A percentile compares a stretch with the other conserved stretches of the same genome.
These are phyloP conservation scores for Bothriochloa decipiens DNA, from an alignment of 176 grass and related monocot genomes.

Conservation along the genomic window DNA sequence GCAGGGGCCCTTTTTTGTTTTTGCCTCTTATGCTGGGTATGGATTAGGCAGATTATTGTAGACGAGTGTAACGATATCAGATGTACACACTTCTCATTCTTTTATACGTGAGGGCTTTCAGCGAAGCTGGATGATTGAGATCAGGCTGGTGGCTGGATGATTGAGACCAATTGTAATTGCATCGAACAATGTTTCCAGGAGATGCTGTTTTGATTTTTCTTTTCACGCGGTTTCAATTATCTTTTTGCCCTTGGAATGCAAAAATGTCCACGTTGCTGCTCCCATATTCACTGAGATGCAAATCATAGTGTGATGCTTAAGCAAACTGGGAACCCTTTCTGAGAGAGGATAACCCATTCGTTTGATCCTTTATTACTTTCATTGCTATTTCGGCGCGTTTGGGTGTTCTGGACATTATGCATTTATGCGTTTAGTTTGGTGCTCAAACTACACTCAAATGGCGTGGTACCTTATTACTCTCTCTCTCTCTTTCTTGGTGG, in stretches of 20 bases:
- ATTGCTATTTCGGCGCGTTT: background rate
- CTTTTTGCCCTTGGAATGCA: background rate
- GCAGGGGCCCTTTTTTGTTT: conserved; percentile 40
- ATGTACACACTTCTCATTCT: conserved; percentile 48
- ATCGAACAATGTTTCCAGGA: conserved; percentile 20
- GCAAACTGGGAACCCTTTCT: background rate
- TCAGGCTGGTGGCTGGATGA: conserved; percentile 13
- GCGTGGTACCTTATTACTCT: background rate
- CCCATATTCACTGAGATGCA: background rate
- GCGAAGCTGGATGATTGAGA: conserved; percentile 6
- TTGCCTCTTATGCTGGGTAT: conserved; percentile 40
- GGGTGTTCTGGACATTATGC: background rate
- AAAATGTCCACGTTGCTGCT: background rate
- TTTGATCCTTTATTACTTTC: background rate
- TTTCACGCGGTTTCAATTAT: background rate
- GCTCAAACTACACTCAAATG: background rate
- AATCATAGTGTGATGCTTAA: background rate
- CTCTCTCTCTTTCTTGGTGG: too few relatives aligned
- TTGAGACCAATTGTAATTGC: conserved; percentile 26
- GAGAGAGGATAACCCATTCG: background rate
- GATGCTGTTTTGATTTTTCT: conserved; percentile 35
- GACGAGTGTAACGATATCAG: conserved; percentile 20
- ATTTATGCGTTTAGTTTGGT: background rate
- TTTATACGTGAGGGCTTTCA: conserved; percentile 22
- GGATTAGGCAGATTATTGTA: conserved; percentile 48